Conservation (phyloP, 1,139 yeast species). For the Candida smagusa region DNA sequence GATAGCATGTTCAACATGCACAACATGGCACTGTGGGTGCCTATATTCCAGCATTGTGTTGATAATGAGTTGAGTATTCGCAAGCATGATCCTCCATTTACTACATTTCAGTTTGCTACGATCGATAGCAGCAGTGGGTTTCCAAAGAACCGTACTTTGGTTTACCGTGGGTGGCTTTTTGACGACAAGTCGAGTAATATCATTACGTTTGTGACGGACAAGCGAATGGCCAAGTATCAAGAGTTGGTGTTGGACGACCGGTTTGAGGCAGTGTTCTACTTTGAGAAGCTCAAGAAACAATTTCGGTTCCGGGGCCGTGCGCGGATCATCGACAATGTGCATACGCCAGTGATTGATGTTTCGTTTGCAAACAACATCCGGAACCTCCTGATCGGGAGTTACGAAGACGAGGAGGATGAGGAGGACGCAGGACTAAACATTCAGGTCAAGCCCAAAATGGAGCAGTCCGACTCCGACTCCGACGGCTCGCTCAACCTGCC, state of each 20-base stretch:
- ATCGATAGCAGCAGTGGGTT: constrained; percentile 49
- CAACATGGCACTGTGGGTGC: constrained; percentile 73
- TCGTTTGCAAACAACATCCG: constrained; percentile 18
- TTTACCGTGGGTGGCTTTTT: constrained; percentile 73
- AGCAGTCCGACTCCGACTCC: constrained; percentile 4
- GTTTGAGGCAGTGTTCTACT: constrained; percentile 78
- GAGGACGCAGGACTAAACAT: constrained; percentile 6
- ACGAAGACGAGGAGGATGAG: constrained; percentile 8
- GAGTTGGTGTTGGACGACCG: constrained; percentile 51
- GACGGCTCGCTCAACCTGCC: constrained; percentile 11
- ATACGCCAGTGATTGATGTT: constrained; percentile 33
- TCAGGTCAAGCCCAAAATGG: not conserved
- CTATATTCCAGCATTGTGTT: constrained; percentile 51
- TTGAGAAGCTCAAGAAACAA: constrained; percentile 58
- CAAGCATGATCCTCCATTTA: constrained; percentile 40
- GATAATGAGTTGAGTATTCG: constrained; percentile 37
- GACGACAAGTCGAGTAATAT: constrained; percentile 66
- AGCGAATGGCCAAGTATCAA: constrained; percentile 59
- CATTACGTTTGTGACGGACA: constrained; percentile 69
- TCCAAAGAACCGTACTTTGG: constrained; percentile 68
- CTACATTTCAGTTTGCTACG: constrained; percentile 67
- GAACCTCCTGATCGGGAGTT: constrained; percentile 8
- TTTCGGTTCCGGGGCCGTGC: constrained; percentile 71
- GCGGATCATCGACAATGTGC: constrained; percentile 36
- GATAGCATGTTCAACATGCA: constrained; percentile 27